A percentile compares a stretch with the other conserved stretches of the same genome.
These are phyloP conservation scores for Pouteria glomerata DNA, from an alignment of 148 eudicot genomes.

Conservation along the genomic window DNA sequence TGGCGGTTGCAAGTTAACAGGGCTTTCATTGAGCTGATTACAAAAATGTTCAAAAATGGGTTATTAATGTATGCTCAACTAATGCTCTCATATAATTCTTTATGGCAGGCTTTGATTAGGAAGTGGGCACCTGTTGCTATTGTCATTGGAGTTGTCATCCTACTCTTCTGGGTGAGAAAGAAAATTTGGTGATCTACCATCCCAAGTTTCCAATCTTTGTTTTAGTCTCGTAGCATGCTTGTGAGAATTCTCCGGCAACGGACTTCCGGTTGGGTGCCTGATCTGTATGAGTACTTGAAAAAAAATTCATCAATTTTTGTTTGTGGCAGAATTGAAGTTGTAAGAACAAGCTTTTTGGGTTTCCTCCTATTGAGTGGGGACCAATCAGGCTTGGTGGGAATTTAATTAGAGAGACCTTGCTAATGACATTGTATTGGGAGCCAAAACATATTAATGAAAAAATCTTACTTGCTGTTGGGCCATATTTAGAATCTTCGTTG, in stretches of 20 bases:
- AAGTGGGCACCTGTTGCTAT: conserved; percentile 93
- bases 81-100: neutral
- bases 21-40: too few relatives aligned
- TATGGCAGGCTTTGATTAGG: conserved; percentile 68
- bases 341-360: too few relatives aligned
- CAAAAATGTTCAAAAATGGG: too few relatives aligned
- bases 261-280: neutral
- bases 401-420: too few relatives aligned
- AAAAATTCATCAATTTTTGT: neutral
- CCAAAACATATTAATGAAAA: too few relatives aligned
- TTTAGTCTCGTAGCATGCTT: neutral
- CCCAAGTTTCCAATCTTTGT: neutral
- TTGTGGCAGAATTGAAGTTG: neutral
- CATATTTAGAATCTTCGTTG: too few relatives aligned
- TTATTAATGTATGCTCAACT: too few relatives aligned
- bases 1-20: neutral
- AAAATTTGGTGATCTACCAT: conserved; percentile 64
- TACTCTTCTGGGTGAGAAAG: conserved; percentile 69
- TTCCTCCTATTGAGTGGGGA: too few relatives aligned
- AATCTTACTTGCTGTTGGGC: too few relatives aligned
- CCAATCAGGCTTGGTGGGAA: too few relatives aligned
- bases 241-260: conserved; percentile 6
- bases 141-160: conserved; percentile 74
- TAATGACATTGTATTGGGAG: too few relatives aligned
- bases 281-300: neutral